Percentiles rank a stretch among this genome's conserved stretches.
Evolutionary conservation across 139 green algal genomes (phyloP).

Genomic region (Chlorella sp.): DNA sequence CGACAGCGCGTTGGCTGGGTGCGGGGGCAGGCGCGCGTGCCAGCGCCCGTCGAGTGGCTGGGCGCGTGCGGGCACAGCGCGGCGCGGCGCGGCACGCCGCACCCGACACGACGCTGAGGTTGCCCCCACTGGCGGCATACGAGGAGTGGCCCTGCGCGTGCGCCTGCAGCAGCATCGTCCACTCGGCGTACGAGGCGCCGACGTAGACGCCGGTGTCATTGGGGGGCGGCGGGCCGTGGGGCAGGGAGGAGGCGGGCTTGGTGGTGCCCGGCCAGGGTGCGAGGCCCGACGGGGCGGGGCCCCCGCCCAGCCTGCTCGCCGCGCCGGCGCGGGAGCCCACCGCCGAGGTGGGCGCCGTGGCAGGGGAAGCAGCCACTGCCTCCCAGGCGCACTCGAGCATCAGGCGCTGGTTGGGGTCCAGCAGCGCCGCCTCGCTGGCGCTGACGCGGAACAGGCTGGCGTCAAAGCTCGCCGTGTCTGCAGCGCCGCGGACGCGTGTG

Average conservation of each 20-base stretch:
- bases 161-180: constrained; percentile 16
- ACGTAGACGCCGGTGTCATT: constrained; percentile 76
- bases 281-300: too few relatives aligned
- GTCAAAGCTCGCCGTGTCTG: constrained; percentile 59
- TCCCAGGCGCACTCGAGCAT: constrained; percentile 44
- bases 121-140: constrained; percentile 41
- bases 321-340: too few relatives aligned
- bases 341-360: too few relatives aligned
- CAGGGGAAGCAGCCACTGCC: constrained; percentile 1
- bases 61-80: too few relatives aligned
- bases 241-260: too few relatives aligned
- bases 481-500: too few relatives aligned
- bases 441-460: constrained; percentile 50
- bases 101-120: constrained; percentile 40
- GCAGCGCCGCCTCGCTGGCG: constrained; percentile 53
- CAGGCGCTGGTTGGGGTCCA: constrained; percentile 66
- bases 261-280: too few relatives aligned
- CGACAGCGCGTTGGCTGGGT: too few relatives aligned
- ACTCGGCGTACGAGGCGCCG: constrained; percentile 37
- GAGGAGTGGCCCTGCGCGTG: constrained; percentile 24
- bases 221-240: too few relatives aligned
- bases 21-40: too few relatives aligned
- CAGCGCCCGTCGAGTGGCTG: too few relatives aligned
- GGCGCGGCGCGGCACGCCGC: not conserved
- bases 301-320: too few relatives aligned